phyloP scores from a whole-genome alignment of 257 asterid genomes.

The Gentiana dahurica region DNA sequence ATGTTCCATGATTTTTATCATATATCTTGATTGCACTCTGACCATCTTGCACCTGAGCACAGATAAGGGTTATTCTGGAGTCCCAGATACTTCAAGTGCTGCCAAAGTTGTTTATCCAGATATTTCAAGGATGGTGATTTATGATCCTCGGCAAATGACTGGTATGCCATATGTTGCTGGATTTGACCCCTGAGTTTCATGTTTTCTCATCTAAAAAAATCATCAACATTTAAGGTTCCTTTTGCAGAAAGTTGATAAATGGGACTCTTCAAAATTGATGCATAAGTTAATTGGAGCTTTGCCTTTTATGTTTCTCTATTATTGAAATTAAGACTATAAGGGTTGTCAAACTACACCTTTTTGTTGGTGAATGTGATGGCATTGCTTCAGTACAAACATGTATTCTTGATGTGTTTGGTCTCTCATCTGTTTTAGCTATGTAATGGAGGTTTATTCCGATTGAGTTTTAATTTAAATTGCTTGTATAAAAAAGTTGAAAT shows the following conservation, averaged over 20 bases:
- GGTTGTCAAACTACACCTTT: no score
- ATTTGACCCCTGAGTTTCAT: neutral
- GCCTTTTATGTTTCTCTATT: neutral
- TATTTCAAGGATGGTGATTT: conserved; percentile 60
- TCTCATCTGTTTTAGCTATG: no score
- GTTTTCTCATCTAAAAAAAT: neutral
- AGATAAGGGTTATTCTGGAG: conserved; percentile 49
- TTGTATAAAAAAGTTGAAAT: no score
- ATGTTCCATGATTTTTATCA: neutral
- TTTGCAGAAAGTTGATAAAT: neutral
- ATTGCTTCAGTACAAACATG: no score
- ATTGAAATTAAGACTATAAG: neutral
- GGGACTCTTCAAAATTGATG: neutral
- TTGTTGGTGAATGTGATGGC: no score
- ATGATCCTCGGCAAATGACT: conserved; percentile 52
- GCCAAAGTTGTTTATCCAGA: conserved; percentile 74
- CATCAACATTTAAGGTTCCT: no score
- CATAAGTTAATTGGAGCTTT: neutral
- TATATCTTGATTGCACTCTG: conserved; percentile 2
- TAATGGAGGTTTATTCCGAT: no score
- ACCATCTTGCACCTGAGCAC: conserved; percentile 14
- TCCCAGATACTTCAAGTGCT: conserved; percentile 33
- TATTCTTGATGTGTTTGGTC: no score
- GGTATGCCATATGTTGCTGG: conserved; percentile 31
- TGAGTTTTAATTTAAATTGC: no score